These are phyloP conservation scores for Westerdykella sp. DNA, from an alignment of 2,329 filamentous ascomycete genomes.

Conservation along the genomic window DNA sequence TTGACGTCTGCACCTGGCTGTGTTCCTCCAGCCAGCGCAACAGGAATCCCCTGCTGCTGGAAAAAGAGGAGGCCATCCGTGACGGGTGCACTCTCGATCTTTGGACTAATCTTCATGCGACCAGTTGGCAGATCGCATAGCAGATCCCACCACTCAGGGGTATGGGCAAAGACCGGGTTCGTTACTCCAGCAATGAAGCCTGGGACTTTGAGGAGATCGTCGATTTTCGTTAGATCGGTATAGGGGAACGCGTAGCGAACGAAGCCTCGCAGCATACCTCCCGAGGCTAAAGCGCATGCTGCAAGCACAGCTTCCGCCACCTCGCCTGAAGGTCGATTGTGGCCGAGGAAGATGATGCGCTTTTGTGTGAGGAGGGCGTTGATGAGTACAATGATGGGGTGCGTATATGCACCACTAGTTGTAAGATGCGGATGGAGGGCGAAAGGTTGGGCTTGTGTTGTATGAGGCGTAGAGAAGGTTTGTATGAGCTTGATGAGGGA, in stretches of 20 bases:
- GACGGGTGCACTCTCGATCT: constrained; percentile 70
- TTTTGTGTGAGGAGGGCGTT: constrained; percentile 96
- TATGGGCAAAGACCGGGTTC: constrained; percentile 90
- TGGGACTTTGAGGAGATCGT: constrained; percentile 89
- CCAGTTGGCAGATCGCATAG: constrained; percentile 89
- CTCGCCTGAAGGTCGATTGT: constrained; percentile 91
- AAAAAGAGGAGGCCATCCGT: constrained; percentile 87
- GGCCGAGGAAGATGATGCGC: constrained; percentile 88
- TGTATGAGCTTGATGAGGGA: constrained; percentile 96
- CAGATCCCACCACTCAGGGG: constrained; percentile 97
- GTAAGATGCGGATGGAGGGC: constrained; percentile 84
- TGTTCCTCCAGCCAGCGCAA: constrained; percentile 19
- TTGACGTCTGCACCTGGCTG: constrained; percentile 28
- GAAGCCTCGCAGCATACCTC: constrained; percentile 87
- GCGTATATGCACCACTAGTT: constrained; percentile 80
- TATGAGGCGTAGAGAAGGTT: constrained; percentile 78
- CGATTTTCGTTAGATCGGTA: constrained; percentile 95
- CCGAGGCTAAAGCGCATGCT: constrained; percentile 89
- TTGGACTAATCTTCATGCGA: constrained; percentile 87
- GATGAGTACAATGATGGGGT: constrained; percentile 89
- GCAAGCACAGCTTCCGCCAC: constrained; percentile 97
- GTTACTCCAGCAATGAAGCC: constrained; percentile 98
- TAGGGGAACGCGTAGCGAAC: constrained; percentile 96
- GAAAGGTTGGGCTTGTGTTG: constrained; percentile 79
- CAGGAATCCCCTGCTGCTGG: constrained; percentile 57